Base-by-base conservation (phyloP, 73 alveolate species). In the Paramecium octaurelia region DNA sequence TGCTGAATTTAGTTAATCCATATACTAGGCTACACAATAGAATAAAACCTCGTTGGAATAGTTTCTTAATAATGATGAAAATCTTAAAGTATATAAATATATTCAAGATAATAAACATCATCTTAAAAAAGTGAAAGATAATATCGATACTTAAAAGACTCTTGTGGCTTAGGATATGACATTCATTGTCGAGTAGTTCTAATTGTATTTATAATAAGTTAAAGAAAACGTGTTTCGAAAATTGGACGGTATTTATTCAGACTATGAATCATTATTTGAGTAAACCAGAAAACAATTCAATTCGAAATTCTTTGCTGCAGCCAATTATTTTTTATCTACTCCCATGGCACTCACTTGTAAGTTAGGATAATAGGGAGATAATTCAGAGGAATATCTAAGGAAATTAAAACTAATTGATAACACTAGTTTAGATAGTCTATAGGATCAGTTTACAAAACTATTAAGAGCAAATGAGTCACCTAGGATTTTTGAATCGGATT, bases 71-170 rank as follows among this genome's bases (percentile, higher is more conserved):
- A 73, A 73, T 31, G 87, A 73, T 73, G 87, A 73, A 10, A 73
- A 73, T 73, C 34, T 73, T n/a, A 34, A 73, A 18, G 87, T 73
- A 12, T 73, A 73, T 38, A 73, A 73, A 73, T 73, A 36, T 38
- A 31, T 73, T 21, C 64, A 73, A 73, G 87, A 73, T 38, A 73
- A 73, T 73, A 73, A 73, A 38, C 54, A 73, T 14, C 87, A 73
- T 73, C 87, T 73, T 8, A 73, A 73, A 18, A 73, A 73, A 18
- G 87, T 73, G 60, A 73, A 73, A 38, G 87, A 73, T 34, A 73
- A 73, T 73, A 36, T 73, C 16, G 87, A 73, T 18, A 36, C 87
- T 34, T 38, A 73, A 36, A 73, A 73, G 35, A 73, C 59, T 14
- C 29, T 35, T 10, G 59, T 73, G 36, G 87, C 87, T 43, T 12